Conservation (phyloP, 2,329 filamentous ascomycete genomes). For the Harringtonia lauricola region DNA sequence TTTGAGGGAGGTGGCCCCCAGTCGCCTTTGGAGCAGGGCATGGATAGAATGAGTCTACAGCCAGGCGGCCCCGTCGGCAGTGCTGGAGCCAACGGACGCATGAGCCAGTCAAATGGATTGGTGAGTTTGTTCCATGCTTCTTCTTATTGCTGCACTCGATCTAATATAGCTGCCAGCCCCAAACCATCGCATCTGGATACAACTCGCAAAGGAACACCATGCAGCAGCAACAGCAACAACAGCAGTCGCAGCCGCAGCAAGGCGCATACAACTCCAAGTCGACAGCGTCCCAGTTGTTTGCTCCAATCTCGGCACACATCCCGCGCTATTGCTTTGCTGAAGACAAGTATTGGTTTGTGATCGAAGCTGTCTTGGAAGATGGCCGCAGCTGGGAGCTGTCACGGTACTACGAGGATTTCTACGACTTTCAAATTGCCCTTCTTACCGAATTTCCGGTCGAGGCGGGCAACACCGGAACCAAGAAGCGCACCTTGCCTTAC, state of each 20-base stretch:
- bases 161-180: too few relatives aligned
- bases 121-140: constrained; percentile 25
- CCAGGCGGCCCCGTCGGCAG: constrained; percentile 22
- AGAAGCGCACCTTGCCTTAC: constrained; percentile 78
- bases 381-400: constrained; percentile 87
- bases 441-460: constrained; percentile 87
- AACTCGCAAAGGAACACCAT: constrained; percentile 17
- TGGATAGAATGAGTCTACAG: constrained; percentile 71
- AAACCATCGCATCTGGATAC: constrained; percentile 21
- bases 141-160: too few relatives aligned
- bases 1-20: constrained; percentile 52
- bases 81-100: constrained; percentile 25
- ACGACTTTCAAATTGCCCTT: constrained; percentile 94
- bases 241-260: constrained; percentile 13
- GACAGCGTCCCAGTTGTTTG: constrained; percentile 47
- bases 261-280: constrained; percentile 22
- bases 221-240: constrained; percentile 16
- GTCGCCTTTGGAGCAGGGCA: constrained; percentile 52
- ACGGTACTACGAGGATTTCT: constrained; percentile 96
- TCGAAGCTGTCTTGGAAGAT: constrained; percentile 84
- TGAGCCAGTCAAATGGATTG: constrained; percentile 36
- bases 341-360: constrained; percentile 98
- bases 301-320: constrained; percentile 74
- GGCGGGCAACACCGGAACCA: constrained; percentile 71
- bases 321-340: constrained; percentile 92